Evolutionary conservation across 2,329 filamentous ascomycete genomes (phyloP), one percentile per base, ranked within the genome.

Genomic region (Catunica adiposa): DNA sequence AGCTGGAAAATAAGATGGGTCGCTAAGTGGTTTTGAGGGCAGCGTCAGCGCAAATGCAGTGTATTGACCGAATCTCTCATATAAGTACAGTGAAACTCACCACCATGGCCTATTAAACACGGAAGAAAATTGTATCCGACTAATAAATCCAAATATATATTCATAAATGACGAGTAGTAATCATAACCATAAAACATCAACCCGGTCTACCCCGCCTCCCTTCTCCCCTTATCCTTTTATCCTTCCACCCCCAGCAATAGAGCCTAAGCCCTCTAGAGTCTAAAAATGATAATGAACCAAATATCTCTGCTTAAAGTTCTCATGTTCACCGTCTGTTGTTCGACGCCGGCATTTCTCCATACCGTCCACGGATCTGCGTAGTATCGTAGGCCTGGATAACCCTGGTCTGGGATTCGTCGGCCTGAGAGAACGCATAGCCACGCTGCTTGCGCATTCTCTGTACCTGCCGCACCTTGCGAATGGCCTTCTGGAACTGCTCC

Each of bases 401-500:
- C 63, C 90, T 79, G 62, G 90, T 94, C 71, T 97, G 92, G 63
- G 84, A 88, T 69, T 98, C 92, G 67, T 98, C 92, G 58, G 90
- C 94, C 70, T 96, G 89, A 63, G 88, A 95, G 70, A 98, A 98
- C 60, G 92, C 92, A 66, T 98, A 98, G 34, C 92, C 92, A 65
- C 92, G 85, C 72, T 98, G 92, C 72, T 98, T 98, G 67, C 92
- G 88, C 92, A 97, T 98, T 61, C 92, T 86, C 71, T 97, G 92
- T 42, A 97, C 92, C 70, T 98, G 92, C 53, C 92, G 82, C 54
- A 98, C 92, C 72, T 98, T 98, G 64, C 92, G 85, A 65, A 98
- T 97, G 22, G 92, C 92, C 71, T 98, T 98, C 71, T 98, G 92
- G 75, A 98, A 98, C 71, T 98, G 92, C 66, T 98, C 92, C 92